Evolutionary conservation across 129 eudicot species (phyloP), one percentile per base, ranked within the genome.

Genomic region (Scalesia atractyloides): DNA sequence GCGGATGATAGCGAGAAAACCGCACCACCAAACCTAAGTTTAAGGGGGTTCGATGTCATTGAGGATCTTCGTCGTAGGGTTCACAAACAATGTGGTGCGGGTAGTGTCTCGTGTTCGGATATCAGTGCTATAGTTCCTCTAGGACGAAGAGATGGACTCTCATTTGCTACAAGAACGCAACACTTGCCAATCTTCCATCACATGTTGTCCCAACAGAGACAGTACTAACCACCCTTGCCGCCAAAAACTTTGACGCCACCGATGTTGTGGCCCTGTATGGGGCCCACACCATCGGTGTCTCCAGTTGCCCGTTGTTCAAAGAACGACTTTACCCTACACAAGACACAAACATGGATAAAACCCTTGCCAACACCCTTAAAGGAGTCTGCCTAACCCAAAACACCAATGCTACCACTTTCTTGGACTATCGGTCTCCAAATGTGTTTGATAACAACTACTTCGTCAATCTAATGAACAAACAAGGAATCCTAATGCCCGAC

Each of bases 251-350:
- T 52, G 75, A 68, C 37, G 79, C 95, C 73, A 88, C 83, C 1
- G 95, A 88, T 18, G 77, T 43, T 0, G 95, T 88, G n/a, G 95
- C 95, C 15, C 84, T 88, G n/a, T 88, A 90, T 1, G 95, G 95
- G 5, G 90, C 84, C 48, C 95, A 88, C 90, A 88, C 95, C 53
- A n/a, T 88, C 64, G 88, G 95, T 7, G 58, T 81, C 47, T 71
- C 79, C 65, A 86, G 85, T 43, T 88, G 95, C 81, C 12, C 76
- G 3, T 82, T 90, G 2, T 85, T 88, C 83, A 65, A 77, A 3
- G 19, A 13, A 1, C 68, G 90, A 7, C 90, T 88, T 16, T 85
- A 85, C 75, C 95, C 95, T 2, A 82, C 74, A 41, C 90, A 85
- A 69, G 95, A 88, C 73, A 9, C 90, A 3, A 80, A 83, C 34